Percentiles rank a stretch among this genome's conserved stretches.
These are phyloP conservation scores for Polymyxa betae DNA, from an alignment of 208 protist genomes.

Conservation along the genomic window DNA sequence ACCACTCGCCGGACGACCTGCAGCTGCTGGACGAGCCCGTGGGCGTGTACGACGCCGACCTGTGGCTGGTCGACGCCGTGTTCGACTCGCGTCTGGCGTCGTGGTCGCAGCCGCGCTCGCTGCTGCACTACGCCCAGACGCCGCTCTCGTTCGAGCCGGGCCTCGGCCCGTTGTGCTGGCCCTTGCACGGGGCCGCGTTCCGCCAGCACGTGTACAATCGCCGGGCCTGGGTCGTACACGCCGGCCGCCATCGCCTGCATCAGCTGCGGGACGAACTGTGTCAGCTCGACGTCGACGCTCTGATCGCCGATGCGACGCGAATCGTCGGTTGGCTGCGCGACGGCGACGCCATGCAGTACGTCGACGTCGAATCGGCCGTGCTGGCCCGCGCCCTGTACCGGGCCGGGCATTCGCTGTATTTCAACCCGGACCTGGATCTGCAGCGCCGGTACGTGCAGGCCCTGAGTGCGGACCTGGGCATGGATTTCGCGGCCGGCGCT, in stretches of 20 bases:
- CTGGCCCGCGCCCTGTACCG: slow-evolving; percentile 40
- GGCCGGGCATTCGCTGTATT: slow-evolving; percentile 61
- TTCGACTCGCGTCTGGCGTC: neutral
- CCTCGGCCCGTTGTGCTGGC: neutral
- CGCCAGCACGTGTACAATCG: neutral
- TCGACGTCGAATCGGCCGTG: neutral
- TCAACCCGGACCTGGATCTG: slow-evolving; percentile 52
- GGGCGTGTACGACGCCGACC: neutral
- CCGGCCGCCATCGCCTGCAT: neutral
- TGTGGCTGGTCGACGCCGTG: neutral
- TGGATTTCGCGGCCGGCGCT: slow-evolving; percentile 37
- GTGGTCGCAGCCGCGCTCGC: neutral
- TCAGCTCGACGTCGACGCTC: neutral
- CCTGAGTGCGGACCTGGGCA: slow-evolving; percentile 36
- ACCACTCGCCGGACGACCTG: too few relatives aligned
- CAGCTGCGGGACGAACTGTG: neutral
- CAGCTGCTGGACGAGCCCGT: too few relatives aligned
- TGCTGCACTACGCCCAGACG: neutral
- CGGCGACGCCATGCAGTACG: neutral
- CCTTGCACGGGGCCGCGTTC: neutral
- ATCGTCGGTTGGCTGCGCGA: neutral
- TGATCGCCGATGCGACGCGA: neutral
- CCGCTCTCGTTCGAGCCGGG: neutral
- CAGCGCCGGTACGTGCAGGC: slow-evolving; percentile 44
- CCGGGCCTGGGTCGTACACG: neutral